Base-by-base conservation (phyloP, 2,329 filamentous ascomycete species). In the Reticulascus tulasneorum region DNA sequence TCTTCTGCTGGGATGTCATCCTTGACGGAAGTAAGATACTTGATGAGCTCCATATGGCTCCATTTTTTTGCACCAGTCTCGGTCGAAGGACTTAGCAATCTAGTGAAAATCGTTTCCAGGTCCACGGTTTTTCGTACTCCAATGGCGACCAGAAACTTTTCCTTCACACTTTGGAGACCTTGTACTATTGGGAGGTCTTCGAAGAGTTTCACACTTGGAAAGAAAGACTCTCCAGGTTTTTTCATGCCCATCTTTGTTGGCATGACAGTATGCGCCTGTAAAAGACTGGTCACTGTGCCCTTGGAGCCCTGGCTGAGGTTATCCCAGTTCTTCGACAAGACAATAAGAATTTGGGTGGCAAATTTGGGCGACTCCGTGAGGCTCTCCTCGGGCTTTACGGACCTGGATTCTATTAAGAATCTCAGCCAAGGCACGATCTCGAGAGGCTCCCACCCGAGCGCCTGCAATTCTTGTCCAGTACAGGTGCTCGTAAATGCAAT, bases 81-180 rank as follows among this genome's bases (percentile, higher is more conserved):
- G 1, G 67, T 53, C 0, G 79, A 69, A 12, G 75, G 72, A 33
- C 75, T 81, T 47, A 96, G 74, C 27, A 98, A 73, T 28, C 91
- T 77, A 17, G 86, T 84, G 52, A 98, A 97, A 20, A 98, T 94
- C 20, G 94, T 91, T 21, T 88, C 88, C 3, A 98, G 68, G 49
- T 98, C 93, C 15, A 98, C 82, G 0, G 93, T 98, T 65, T 97
- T 97, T 40, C 93, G 81, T 18, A 98, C 90, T 4, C 93, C 91
- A 21, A 98, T 69, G 3, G 86, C 77, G 4, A 75, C 66, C 27
- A 98, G 63, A 44, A 98, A 86, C 56, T 94, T 96, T 29, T 97
- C 91, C 56, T 96, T 97, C 10, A 96, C 77, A 21, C 81, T 78
- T 25, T 83, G 79, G 27, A 90, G 79, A 10, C 78, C 79, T 46